Evolutionary conservation across 1,139 yeast species (phyloP), one percentile per base, ranked within the genome.

Genomic region (Yamadazyma dendronema): DNA sequence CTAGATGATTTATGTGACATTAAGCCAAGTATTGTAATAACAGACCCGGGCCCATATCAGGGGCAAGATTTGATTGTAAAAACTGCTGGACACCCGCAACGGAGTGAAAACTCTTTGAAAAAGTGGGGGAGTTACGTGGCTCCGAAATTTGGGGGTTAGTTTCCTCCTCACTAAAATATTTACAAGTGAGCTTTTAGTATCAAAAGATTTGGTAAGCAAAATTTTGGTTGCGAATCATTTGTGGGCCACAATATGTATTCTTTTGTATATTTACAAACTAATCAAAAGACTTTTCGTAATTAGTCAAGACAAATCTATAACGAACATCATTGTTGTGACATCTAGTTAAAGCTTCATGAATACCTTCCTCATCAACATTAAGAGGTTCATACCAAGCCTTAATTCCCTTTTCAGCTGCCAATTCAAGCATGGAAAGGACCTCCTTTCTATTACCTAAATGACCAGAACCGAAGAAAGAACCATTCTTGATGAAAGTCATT

Each of bases 261-360:
- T n/a, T n/a, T 21, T 21, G 10, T 24, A 24, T 24, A 24, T 24
- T 24, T 24, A 9, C 11, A 38, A 9, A 19, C 28, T 19, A 24
- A 11, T 24, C 11, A n/a, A 24, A 24, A 24, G 13, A 24, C n/a
- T 75, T 65, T 45, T 77, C 77, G 53, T 65, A 75, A 17, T 74
- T 79, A 38, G 77, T 73, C 52, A 81, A 63, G 6, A 81, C 81
- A 53, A 79, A 75, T 64, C 88, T 76, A 57, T 80, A 82, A 47
- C 74, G 72, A 39, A 79, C 82, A 44, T 80, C 81, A 79, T 46
- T 46, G 56, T 28, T 53, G 51, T 37, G 28, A 36, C 60, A 53
- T 46, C 69, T 59, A 19, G 57, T 50, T 48, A 67, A 62, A 10
- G 66, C 70, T 31, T 47, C 50, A 22, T 54, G 44, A 34, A 60